Conservation (phyloP, 2,329 filamentous ascomycete species). For the Hirsutella thompsonii region DNA sequence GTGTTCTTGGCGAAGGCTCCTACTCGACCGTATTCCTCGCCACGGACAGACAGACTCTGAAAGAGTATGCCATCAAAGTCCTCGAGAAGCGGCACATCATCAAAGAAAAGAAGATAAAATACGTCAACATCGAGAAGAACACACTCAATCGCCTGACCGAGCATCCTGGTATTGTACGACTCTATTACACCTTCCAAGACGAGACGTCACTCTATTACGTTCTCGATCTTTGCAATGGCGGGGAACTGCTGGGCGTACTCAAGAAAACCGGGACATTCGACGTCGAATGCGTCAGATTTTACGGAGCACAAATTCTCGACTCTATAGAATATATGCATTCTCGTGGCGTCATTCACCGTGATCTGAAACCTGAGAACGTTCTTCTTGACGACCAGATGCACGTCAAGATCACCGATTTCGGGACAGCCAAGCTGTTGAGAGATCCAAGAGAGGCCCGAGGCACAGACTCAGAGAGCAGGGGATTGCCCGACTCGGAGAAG, state of each 20-base stretch:
- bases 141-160: slow-evolving; percentile 92
- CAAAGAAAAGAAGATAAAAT: slow-evolving; percentile 99
- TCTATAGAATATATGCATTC: slow-evolving; percentile 98
- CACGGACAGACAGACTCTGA: slow-evolving; percentile 83
- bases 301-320: slow-evolving; percentile 90
- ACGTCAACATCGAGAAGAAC: slow-evolving; percentile 99
- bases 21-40: slow-evolving; percentile 94
- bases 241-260: slow-evolving; percentile 80
- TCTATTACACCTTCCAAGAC: slow-evolving; percentile 99
- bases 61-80: slow-evolving; percentile 97
- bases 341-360: slow-evolving; percentile 87
- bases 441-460: slow-evolving; percentile 27
- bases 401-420: slow-evolving; percentile 97
- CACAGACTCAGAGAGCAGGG: slow-evolving; percentile 24
- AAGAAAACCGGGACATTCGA: slow-evolving; percentile 95
- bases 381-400: slow-evolving; percentile 92
- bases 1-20: slow-evolving; percentile 84
- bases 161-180: slow-evolving; percentile 86
- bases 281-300: slow-evolving; percentile 86
- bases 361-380: slow-evolving; percentile 95
- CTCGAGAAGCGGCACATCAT: slow-evolving; percentile 98
- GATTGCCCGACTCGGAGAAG: slow-evolving; percentile 20
- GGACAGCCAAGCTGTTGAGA: slow-evolving; percentile 80
- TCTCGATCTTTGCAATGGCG: slow-evolving; percentile 81
- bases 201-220: slow-evolving; percentile 95